Evolutionary conservation across 345 rosid genomes (phyloP).

Genomic region (Euphorbia pulcherrima): DNA sequence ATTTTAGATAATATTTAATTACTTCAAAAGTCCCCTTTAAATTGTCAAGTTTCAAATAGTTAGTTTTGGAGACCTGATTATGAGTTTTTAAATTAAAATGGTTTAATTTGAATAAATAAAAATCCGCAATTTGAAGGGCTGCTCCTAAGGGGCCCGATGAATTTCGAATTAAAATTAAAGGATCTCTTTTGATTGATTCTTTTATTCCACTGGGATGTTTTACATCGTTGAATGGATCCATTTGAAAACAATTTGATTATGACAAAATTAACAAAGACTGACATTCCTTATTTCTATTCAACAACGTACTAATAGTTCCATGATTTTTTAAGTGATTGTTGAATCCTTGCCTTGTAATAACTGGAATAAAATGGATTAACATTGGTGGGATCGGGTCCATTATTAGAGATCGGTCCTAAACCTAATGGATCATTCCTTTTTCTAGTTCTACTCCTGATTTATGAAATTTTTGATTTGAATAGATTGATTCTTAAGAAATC

Average conservation of each 20-base stretch:
- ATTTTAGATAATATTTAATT: no score
- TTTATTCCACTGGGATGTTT: not conserved
- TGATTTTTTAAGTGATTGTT: slow-evolving; percentile 7
- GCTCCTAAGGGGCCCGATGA: not conserved
- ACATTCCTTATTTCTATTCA: slow-evolving; percentile 18
- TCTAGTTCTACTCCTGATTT: no score
- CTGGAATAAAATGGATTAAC: no score
- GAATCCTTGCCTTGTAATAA: no score
- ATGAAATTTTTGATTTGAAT: no score
- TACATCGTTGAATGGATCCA: slow-evolving; percentile 1
- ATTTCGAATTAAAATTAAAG: no score
- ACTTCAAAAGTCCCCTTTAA: no score
- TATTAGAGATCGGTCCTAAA: no score
- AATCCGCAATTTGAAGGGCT: not conserved
- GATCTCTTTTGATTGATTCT: slow-evolving; percentile 12
- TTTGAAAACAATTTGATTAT: slow-evolving; percentile 16
- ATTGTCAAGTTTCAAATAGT: no score
- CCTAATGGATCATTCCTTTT: no score
- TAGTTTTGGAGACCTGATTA: not conserved
- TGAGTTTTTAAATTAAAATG: not conserved
- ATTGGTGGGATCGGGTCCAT: no score
- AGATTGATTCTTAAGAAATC: no score
- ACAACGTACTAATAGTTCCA: slow-evolving; percentile 1
- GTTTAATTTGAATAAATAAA: not conserved
- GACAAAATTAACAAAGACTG: slow-evolving; percentile 19